Evolutionary conservation across 2,329 filamentous ascomycete species (phyloP).

Genomic region (Colletotrichum lini): DNA sequence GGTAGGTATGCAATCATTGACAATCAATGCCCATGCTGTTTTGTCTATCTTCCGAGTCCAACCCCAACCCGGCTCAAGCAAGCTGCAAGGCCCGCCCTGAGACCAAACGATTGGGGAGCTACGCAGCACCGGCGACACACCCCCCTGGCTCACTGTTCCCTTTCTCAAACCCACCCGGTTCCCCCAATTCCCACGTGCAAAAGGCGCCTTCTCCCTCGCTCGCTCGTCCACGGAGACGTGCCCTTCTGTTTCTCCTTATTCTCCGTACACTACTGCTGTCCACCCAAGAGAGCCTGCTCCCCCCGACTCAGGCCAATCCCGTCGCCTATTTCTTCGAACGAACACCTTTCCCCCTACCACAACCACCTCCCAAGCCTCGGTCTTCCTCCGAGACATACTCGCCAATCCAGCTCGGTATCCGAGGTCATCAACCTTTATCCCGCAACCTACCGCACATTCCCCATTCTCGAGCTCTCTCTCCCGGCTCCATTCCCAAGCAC

Average conservation of each 20-base stretch:
- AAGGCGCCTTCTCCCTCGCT: constrained; percentile 40
- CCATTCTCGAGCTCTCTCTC: constrained; percentile 22
- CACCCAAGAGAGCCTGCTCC: constrained; percentile 13
- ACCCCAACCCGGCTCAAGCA: constrained; percentile 22
- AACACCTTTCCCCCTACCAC: constrained; percentile 8
- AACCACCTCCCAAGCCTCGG: constrained; percentile 20
- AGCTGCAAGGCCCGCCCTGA: constrained; percentile 24
- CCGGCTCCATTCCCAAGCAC: constrained; percentile 22
- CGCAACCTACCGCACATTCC: constrained; percentile 34
- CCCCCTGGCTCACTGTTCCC: constrained; percentile 35
- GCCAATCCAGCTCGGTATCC: constrained; percentile 40
- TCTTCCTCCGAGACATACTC: constrained; percentile 33
- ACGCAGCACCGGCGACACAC: neutral
- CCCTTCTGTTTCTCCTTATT: constrained; percentile 15
- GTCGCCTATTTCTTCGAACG: constrained; percentile 10
- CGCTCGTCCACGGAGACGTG: constrained; percentile 13
- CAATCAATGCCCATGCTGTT: neutral
- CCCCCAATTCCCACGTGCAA: constrained; percentile 41
- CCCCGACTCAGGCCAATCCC: constrained; percentile 29
- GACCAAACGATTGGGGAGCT: constrained; percentile 37
- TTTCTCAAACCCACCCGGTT: constrained; percentile 37
- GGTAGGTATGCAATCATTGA: neutral
- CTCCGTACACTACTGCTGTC: neutral
- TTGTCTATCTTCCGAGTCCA: constrained; percentile 4
- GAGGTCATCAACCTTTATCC: constrained; percentile 39